Percentiles rank a stretch among this genome's conserved stretches.
Evolutionary conservation across 352 stramenopile genomes (phyloP).

Genomic region (Lagenidium sp.): DNA sequence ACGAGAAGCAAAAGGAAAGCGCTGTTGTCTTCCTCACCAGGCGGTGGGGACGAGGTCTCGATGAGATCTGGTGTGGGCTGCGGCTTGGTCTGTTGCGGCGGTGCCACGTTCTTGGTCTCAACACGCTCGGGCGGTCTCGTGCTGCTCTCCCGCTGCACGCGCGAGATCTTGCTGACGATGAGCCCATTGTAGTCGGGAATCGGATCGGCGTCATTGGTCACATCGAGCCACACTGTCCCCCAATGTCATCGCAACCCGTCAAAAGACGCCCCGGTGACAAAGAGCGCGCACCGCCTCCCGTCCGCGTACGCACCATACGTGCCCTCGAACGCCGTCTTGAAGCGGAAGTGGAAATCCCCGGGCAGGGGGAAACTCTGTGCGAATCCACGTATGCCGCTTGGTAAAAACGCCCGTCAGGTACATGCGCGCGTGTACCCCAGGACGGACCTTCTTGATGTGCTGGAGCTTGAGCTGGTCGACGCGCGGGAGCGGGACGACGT

Average conservation of each 20-base stretch:
- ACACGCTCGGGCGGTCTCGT: constrained; percentile 28
- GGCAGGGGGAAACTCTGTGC: constrained; percentile 60
- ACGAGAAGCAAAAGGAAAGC: not conserved
- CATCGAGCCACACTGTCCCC: constrained; percentile 74
- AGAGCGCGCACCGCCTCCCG: not conserved
- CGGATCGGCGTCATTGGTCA: constrained; percentile 55
- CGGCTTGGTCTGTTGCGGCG: constrained; percentile 8
- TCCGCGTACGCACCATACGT: constrained; percentile 48
- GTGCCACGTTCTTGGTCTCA: constrained; percentile 18
- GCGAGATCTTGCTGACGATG: constrained; percentile 73
- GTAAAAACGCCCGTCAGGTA: too few relatives aligned
- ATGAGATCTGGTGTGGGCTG: constrained; percentile 50
- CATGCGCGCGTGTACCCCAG: too few relatives aligned
- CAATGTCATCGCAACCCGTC: not conserved
- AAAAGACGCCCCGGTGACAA: not conserved
- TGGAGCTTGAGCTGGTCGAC: constrained; percentile 64
- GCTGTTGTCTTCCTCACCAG: constrained; percentile 19
- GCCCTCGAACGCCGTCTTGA: constrained; percentile 80
- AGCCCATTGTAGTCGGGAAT: constrained; percentile 79
- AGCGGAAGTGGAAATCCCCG: constrained; percentile 79
- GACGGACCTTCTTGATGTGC: constrained; percentile 71
- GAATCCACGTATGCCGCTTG: too few relatives aligned
- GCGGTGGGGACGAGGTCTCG: constrained; percentile 31
- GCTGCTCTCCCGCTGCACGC: constrained; percentile 40
- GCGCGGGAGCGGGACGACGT: constrained; percentile 72